phyloP scores from a whole-genome alignment of 352 stramenopile genomes.

The Albugo candida region DNA sequence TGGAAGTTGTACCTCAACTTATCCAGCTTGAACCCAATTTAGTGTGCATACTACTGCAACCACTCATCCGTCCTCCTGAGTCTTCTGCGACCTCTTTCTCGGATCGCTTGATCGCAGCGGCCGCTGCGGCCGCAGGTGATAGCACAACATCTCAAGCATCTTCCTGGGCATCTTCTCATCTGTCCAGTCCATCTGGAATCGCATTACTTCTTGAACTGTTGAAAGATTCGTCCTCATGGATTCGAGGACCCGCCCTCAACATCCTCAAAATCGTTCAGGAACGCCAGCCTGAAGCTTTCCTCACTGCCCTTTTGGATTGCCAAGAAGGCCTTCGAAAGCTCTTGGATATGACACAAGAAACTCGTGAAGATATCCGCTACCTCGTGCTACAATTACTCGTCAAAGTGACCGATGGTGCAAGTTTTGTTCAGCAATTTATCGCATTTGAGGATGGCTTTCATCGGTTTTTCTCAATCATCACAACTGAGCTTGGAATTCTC shows the following conservation, averaged over 20 bases:
- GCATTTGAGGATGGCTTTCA: conserved; percentile 64
- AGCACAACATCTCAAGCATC: not conserved
- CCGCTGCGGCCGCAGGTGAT: not conserved
- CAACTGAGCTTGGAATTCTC: conserved; percentile 24
- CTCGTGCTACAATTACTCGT: conserved; percentile 41
- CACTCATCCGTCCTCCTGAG: not conserved
- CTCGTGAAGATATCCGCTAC: conserved; percentile 66
- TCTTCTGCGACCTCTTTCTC: not conserved
- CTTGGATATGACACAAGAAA: conserved; percentile 58
- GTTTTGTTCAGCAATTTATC: conserved; percentile 60
- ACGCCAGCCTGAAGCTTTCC: conserved; percentile 22
- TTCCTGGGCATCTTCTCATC: not conserved
- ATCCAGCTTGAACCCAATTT: conserved; percentile 8
- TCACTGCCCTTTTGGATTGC: conserved; percentile 21
- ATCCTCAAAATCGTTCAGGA: conserved; percentile 41
- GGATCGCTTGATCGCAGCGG: not conserved
- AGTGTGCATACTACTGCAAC: not conserved
- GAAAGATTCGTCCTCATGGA: conserved; percentile 63
- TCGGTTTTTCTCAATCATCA: conserved; percentile 59
- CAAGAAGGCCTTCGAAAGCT: conserved; percentile 47
- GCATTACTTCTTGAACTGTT: conserved; percentile 47
- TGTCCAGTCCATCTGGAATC: conserved; percentile 16
- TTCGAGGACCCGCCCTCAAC: conserved; percentile 39
- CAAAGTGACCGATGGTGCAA: conserved; percentile 41
- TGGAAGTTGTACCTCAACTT: conserved; percentile 44